A percentile compares a stretch with the other conserved stretches of the same genome.
phyloP scores from a whole-genome alignment of 768 basidiomycete genomes.

The Cystobasidium tubakii region DNA sequence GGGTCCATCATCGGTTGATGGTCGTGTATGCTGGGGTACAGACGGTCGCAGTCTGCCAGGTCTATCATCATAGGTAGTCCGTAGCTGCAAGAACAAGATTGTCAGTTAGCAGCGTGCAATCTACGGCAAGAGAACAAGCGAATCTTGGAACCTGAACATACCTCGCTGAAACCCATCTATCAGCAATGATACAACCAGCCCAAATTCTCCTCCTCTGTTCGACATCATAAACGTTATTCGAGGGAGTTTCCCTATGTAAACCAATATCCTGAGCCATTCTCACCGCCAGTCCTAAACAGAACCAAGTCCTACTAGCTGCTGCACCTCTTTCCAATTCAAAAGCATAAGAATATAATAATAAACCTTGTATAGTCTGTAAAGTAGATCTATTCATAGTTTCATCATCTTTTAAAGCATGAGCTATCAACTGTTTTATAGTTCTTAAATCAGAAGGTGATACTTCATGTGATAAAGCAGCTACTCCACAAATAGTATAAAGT shows the following conservation, averaged over 20 bases:
- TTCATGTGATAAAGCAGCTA: constrained; percentile 74
- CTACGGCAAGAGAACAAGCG: no score
- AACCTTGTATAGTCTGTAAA: constrained; percentile 76
- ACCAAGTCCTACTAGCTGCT: constrained; percentile 42
- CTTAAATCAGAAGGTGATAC: constrained; percentile 82
- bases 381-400: constrained; percentile 58
- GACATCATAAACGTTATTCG: constrained; percentile 53
- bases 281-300: constrained; percentile 48
- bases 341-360: constrained; percentile 43
- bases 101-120: neutral
- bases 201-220: constrained; percentile 84
- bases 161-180: constrained; percentile 59
- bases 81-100: constrained; percentile 54
- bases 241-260: constrained; percentile 68
- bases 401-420: constrained; percentile 76
- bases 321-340: constrained; percentile 44
- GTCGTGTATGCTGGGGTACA: constrained; percentile 82
- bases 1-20: constrained; percentile 50
- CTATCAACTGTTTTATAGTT: constrained; percentile 77
- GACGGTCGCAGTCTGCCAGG: constrained; percentile 89
- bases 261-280: constrained; percentile 86
- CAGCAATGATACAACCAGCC: constrained; percentile 89
- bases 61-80: constrained; percentile 96
- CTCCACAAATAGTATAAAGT: constrained; percentile 87
- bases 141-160: neutral